phyloP scores from a whole-genome alignment of 352 stramenopile species.

The Globisporangium viniferum region DNA sequence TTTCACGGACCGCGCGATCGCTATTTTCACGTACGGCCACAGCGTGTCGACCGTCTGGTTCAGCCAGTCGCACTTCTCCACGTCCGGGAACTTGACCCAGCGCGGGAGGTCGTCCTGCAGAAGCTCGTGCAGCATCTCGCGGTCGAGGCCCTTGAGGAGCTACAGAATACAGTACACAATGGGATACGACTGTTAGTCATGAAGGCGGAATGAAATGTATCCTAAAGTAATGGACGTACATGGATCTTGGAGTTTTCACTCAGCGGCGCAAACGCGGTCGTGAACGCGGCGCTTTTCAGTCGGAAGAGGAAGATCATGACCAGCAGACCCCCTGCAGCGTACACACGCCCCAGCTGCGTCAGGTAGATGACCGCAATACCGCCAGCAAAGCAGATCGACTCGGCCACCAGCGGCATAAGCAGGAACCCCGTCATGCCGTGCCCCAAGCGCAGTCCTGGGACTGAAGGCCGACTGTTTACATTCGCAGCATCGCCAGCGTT shows the following conservation, averaged over 20 bases:
- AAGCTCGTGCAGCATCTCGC: constrained; percentile 37
- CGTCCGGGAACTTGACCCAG: constrained; percentile 47
- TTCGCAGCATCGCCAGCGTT: neutral
- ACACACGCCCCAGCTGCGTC: constrained; percentile 17
- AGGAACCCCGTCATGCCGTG: constrained; percentile 27
- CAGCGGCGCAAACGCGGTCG: constrained; percentile 21
- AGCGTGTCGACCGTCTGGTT: constrained; percentile 42
- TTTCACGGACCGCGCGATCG: constrained; percentile 31
- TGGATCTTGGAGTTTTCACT: constrained; percentile 33
- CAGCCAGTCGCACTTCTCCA: constrained; percentile 48
- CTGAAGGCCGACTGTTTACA: neutral
- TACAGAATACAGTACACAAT: neutral
- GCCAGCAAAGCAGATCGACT: constrained; percentile 25
- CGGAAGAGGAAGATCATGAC: constrained; percentile 34
- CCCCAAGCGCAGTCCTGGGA: constrained; percentile 25
- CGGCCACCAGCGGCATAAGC: constrained; percentile 32
- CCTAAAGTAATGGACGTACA: constrained; percentile 7
- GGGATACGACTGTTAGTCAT: neutral
- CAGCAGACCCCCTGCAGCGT: constrained; percentile 23
- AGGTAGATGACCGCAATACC: constrained; percentile 26
- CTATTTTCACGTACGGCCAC: constrained; percentile 47
- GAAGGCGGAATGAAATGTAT: neutral
- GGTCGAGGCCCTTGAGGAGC: constrained; percentile 34
- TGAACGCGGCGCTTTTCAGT: constrained; percentile 33
- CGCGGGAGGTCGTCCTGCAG: constrained; percentile 39